These are phyloP conservation scores for Serendipita sp. DNA, from an alignment of 768 basidiomycete species.

Conservation along the genomic window DNA sequence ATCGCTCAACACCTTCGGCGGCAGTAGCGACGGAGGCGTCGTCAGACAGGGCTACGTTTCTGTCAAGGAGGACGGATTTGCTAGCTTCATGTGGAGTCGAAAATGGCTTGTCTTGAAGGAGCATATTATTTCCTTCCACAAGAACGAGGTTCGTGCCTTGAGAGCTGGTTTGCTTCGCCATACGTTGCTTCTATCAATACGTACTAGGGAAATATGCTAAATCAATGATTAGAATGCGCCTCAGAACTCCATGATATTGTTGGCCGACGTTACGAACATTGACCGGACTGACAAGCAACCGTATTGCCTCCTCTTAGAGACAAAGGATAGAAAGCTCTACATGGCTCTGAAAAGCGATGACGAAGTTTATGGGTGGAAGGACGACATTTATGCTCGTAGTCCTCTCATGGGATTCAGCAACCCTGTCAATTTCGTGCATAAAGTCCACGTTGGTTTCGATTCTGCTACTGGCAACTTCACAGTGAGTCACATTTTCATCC, in stretches of 20 bases:
- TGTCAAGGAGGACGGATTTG: slow-evolving; percentile 89
- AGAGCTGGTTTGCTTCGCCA: not conserved
- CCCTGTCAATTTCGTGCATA: slow-evolving; percentile 96
- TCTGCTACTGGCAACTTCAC: slow-evolving; percentile 89
- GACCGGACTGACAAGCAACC: slow-evolving; percentile 90
- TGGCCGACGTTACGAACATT: slow-evolving; percentile 71
- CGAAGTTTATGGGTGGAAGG: slow-evolving; percentile 97
- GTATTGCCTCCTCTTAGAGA: slow-evolving; percentile 79
- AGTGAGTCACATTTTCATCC: slow-evolving; percentile 33
- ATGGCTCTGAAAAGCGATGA: slow-evolving; percentile 83
- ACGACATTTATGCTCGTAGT: slow-evolving; percentile 85
- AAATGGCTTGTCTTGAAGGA: slow-evolving; percentile 84
- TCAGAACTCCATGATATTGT: slow-evolving; percentile 42
- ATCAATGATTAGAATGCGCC: slow-evolving; percentile 29
- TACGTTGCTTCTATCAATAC: not conserved
- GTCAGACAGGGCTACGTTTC: slow-evolving; percentile 60
- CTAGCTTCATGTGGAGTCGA: slow-evolving; percentile 81
- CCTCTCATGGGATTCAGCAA: slow-evolving; percentile 87
- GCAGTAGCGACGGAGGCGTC: slow-evolving; percentile 36
- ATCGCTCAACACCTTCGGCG: not conserved
- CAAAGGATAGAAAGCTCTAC: slow-evolving; percentile 67
- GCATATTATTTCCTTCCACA: slow-evolving; percentile 64
- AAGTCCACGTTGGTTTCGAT: slow-evolving; percentile 96
- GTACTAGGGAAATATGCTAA: slow-evolving; percentile 8
- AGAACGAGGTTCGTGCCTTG: slow-evolving; percentile 66